Percentiles rank a stretch among this genome's conserved stretches.
Conservation (phyloP, 2,329 filamentous ascomycete species). For the Fusarium sublunatum region DNA sequence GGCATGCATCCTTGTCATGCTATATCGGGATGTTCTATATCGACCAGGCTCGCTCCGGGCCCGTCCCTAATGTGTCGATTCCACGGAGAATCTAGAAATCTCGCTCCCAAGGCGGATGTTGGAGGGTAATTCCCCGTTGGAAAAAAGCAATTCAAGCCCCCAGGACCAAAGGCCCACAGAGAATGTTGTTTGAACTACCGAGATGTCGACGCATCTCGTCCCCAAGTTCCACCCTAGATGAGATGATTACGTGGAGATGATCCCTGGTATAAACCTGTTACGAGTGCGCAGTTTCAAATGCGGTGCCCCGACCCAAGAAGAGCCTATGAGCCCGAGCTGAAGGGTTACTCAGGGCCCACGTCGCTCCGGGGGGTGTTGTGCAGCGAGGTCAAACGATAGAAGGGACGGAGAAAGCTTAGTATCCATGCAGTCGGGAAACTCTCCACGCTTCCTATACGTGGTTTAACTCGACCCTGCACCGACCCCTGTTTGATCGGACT, state of each 20-base stretch:
- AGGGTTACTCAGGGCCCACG: neutral
- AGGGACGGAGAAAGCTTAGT: slow-evolving; percentile 11
- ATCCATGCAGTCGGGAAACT: slow-evolving; percentile 24
- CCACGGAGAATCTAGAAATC: neutral
- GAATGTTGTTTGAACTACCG: neutral
- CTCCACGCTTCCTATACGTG: slow-evolving; percentile 39
- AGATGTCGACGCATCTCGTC: too few species aligned
- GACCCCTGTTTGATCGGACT: slow-evolving; percentile 10
- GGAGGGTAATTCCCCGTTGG: neutral
- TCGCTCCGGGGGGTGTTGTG: slow-evolving; percentile 6
- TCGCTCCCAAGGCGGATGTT: neutral
- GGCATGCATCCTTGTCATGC: neutral
- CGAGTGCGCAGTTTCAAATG: slow-evolving; percentile 32
- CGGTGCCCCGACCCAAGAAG: slow-evolving; percentile 5
- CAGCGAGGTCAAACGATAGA: slow-evolving; percentile 29
- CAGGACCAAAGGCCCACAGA: too few species aligned
- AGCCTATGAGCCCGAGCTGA: slow-evolving; percentile 12
- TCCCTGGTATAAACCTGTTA: slow-evolving; percentile 23
- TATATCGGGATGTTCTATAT: neutral
- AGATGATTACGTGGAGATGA: neutral
- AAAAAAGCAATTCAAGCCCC: neutral
- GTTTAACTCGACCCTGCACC: slow-evolving; percentile 32
- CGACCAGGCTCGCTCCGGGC: neutral
- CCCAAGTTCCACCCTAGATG: too few species aligned
- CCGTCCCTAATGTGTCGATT: neutral